Percentiles rank a stretch among this genome's conserved stretches.
Evolutionary conservation across 805 yeast species (phyloP).

Genomic region (Schizosaccharomyces japonicus): DNA sequence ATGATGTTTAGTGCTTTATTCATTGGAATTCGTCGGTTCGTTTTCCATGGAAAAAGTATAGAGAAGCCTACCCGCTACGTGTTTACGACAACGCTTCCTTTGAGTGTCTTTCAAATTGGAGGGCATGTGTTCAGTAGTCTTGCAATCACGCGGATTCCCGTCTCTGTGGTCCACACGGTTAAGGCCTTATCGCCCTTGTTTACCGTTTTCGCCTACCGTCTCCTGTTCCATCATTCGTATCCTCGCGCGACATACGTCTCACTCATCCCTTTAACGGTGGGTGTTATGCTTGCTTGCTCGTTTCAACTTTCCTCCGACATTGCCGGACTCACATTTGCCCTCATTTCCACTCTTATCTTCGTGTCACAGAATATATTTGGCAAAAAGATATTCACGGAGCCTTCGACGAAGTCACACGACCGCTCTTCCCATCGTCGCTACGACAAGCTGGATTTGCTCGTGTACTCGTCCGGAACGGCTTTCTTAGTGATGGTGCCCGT

Average conservation of each 20-base stretch:
- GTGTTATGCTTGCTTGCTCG: slow-evolving; percentile 48
- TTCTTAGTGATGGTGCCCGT: slow-evolving; percentile 47
- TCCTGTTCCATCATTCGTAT: slow-evolving; percentile 35
- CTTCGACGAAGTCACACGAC: slow-evolving; percentile 9
- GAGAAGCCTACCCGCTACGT: slow-evolving; percentile 26
- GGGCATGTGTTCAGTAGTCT: slow-evolving; percentile 83
- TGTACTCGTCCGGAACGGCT: slow-evolving; percentile 59
- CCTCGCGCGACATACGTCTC: slow-evolving; percentile 48
- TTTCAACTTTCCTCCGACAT: slow-evolving; percentile 24
- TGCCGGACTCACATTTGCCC: slow-evolving; percentile 45
- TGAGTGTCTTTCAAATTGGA: slow-evolving; percentile 80
- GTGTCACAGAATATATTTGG: slow-evolving; percentile 74
- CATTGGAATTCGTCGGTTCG: slow-evolving; percentile 18
- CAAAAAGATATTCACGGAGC: slow-evolving; percentile 46
- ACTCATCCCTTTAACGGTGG: slow-evolving; percentile 50
- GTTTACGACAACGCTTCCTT: slow-evolving; percentile 54
- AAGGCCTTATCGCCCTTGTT: slow-evolving; percentile 77
- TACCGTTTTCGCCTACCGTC: slow-evolving; percentile 57
- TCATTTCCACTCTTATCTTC: slow-evolving; percentile 45
- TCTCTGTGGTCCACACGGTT: slow-evolving; percentile 82
- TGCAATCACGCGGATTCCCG: slow-evolving; percentile 79
- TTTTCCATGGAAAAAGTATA: slow-evolving; percentile 7
- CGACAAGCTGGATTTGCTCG: slow-evolving; percentile 57
- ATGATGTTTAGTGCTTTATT: slow-evolving; percentile 32
- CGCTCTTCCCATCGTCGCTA: slow-evolving; percentile 24